Evolutionary conservation across 768 basidiomycete species (phyloP), one percentile per base, ranked within the genome.

Genomic region (Hysterangium stoloniferum): DNA sequence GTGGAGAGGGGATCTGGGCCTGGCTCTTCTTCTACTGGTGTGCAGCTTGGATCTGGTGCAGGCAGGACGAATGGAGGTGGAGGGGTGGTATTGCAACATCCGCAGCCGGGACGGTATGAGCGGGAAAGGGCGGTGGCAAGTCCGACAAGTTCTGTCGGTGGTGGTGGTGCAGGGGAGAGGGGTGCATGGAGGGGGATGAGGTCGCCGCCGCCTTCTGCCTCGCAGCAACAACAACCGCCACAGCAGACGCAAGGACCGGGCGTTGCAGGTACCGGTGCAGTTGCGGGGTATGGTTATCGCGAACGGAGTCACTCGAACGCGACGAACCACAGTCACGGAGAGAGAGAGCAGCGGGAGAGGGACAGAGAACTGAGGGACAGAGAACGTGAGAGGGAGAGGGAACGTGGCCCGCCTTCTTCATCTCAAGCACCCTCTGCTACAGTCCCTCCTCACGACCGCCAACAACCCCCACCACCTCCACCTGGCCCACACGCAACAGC

Each of bases 41-140:
- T 84, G 47, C 79, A 78, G 56, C 71, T 75, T 24, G 68, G 65
- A 6, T 66, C 73, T 15, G 57, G 68, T 41, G 75, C 77, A 20
- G 77, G 79, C 0, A 61, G 44, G 0, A 43, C 57, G 25, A 62
- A 65, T 31, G 75, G 83, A 28, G 80, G 77, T 12, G 36, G 78
- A 12, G 76, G 64, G 45, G 60, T 82, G 37, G 67, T 85, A 6
- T 67, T 87, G 1, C 86, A 88, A 45, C 85, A 85, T 54, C 80
- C 82, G 12, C 71, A 78, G 9, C 77, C 83, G 1, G 80, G 82
- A 45, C 61, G 58, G 15, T 76, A 77, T 45, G 74, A 76, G 54
- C 69, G 70, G 11, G 73, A 24, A 33, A 20, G 17, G 49, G 37
- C 24, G 49, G 41, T 25, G 49, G 20, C 40, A 25, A 41, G 40